Conservation (phyloP, 2,329 filamentous ascomycete species). For the Calcarisporium arbuscula region DNA sequence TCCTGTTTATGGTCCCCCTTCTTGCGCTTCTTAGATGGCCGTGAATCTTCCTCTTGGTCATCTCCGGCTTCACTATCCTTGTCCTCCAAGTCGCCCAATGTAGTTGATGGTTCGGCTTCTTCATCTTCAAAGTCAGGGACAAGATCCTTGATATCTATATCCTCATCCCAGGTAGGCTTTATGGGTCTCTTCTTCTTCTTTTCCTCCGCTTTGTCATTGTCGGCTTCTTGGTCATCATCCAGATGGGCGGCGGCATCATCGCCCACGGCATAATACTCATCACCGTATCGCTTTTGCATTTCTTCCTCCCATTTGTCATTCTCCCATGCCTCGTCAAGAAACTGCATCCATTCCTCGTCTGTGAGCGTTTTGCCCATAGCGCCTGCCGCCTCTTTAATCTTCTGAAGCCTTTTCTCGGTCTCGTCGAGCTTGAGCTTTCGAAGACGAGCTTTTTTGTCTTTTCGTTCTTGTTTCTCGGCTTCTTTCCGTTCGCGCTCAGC, state of each 20-base stretch:
- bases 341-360: constrained; percentile 75
- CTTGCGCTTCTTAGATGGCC: constrained; percentile 53
- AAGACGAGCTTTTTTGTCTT: constrained; percentile 75
- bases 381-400: constrained; percentile 86
- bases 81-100: constrained; percentile 40
- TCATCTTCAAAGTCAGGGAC: constrained; percentile 78
- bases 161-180: constrained; percentile 80
- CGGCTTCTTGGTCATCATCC: constrained; percentile 58
- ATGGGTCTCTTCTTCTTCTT: constrained; percentile 41
- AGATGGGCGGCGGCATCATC: constrained; percentile 61
- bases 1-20: constrained; percentile 55
- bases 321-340: constrained; percentile 85
- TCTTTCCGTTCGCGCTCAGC: constrained; percentile 72
- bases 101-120: constrained; percentile 43
- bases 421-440: constrained; percentile 88
- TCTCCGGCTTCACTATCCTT: constrained; percentile 30
- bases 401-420: constrained; percentile 76
- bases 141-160: constrained; percentile 93
- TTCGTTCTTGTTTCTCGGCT: constrained; percentile 66
- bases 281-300: constrained; percentile 83
- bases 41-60: constrained; percentile 33
- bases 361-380: constrained; percentile 58
- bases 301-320: constrained; percentile 84
- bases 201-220: constrained; percentile 45
- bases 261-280: constrained; percentile 80